Evolutionary conservation across 1,284 basidiomycete genomes (phyloP), one percentile per base, ranked within the genome.

Genomic region (Trichosporon sp.): DNA sequence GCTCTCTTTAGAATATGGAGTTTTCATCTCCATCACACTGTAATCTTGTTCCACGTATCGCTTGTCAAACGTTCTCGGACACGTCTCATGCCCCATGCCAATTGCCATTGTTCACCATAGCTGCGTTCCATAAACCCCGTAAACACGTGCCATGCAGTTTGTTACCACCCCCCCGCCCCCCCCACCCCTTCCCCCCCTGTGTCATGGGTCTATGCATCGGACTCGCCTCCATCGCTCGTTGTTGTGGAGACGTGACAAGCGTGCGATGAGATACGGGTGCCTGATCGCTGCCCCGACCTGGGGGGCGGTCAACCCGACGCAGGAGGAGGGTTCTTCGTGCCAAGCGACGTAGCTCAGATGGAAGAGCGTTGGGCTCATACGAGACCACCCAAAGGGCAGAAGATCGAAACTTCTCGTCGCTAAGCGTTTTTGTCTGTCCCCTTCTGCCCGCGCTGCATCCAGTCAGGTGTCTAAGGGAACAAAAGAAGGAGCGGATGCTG

Each of bases 331-430:
- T 4, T 7, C 32, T 10, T 6, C 16, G 32, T 63, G 31, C 5
- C 14, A 32, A 63, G 59, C 59, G 59, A 63, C 59, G 59, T 63
- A 63, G 59, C 59, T 63, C 59, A 63, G 59, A 63, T 63, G 59
- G 59, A 63, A 63, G 59, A 63, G 59, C 59, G 59, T 63, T 63
- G 59, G 59, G 59, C 59, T 63, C 59, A 63, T 63, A 63, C 59
- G 59, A 63, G 59, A 10, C 59, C 59, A 63, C 59, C 59, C 59
- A 63, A 63, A 63, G 59, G 59, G 59, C 59, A 63, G 59, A 63
- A 63, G 59, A 63, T 63, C 59, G 59, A 63, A 63, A 63, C 59
- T 63, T 63, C 59, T 63, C 59, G 59, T 63, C 59, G 59, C 59
- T 63, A 63, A 37, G 32, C 16, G 59, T 63, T 63, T 63, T 63